Percentiles rank a stretch among this genome's conserved stretches.
These are phyloP conservation scores for Coemansia sp. DNA, from an alignment of 192 early-diverging fungal genomes.

Conservation along the genomic window DNA sequence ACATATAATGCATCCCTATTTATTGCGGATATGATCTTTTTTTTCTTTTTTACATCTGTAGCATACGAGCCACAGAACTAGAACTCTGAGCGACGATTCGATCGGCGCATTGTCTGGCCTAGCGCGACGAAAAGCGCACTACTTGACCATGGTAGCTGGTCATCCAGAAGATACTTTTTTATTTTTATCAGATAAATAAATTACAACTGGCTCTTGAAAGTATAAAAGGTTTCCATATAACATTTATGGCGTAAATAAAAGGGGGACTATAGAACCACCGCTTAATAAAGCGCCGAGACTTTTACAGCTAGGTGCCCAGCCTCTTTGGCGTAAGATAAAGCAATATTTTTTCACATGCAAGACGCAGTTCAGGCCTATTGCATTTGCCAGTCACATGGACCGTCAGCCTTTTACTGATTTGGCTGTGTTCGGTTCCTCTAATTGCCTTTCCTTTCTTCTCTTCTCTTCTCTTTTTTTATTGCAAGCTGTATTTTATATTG, in stretches of 20 bases:
- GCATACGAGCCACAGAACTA: background rate
- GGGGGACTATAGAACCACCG: background rate
- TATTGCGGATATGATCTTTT: background rate
- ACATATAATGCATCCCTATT: background rate
- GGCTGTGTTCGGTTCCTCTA: background rate
- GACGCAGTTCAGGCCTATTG: background rate
- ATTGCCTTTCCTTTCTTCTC: background rate
- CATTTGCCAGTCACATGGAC: conserved; percentile 12
- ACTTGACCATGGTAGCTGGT: background rate
- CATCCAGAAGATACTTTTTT: background rate
- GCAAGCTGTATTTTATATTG: background rate
- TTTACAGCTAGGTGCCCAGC: background rate
- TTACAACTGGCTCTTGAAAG: background rate
- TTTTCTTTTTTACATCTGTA: background rate
- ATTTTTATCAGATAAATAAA: background rate
- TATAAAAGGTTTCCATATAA: background rate
- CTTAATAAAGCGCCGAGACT: no score
- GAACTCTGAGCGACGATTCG: background rate
- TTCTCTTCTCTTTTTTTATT: background rate
- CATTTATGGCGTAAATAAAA: background rate
- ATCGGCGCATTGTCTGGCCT: background rate
- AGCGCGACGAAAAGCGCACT: background rate
- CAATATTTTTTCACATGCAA: conserved; percentile 6
- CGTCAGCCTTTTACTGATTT: background rate
- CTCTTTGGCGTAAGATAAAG: background rate